Conservation (phyloP, 768 basidiomycete genomes). For the Mycena albidolilacea region DNA sequence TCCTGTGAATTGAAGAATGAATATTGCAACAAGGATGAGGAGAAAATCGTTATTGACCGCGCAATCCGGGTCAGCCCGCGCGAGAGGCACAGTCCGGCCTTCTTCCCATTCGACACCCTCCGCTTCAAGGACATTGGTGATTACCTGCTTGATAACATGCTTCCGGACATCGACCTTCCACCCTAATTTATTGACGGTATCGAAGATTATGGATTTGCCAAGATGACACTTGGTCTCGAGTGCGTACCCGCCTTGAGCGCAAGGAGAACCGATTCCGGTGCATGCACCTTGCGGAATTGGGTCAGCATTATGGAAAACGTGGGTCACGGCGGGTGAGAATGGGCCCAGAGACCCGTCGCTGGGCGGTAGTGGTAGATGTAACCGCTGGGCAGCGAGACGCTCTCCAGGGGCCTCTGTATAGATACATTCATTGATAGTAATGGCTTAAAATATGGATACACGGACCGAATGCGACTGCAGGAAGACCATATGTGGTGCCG, state of each 20-base stretch:
- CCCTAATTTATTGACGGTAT: conserved; percentile 84
- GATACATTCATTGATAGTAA: neutral
- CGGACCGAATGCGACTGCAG: conserved; percentile 87
- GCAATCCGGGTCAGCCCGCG: conserved; percentile 77
- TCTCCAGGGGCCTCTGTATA: conserved; percentile 79
- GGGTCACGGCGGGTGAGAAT: conserved; percentile 76
- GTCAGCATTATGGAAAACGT: conserved; percentile 94
- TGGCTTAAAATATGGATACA: neutral
- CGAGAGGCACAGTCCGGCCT: conserved; percentile 66
- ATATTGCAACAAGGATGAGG: conserved; percentile 1
- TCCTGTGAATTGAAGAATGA: conserved; percentile 60
- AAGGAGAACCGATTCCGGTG: conserved; percentile 81
- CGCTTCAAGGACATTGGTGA: conserved; percentile 71
- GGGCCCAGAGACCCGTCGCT: conserved; percentile 51
- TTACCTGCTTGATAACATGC: conserved; percentile 80
- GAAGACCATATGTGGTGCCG: conserved; percentile 91
- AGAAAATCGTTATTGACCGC: conserved; percentile 55
- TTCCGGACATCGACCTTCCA: conserved; percentile 89
- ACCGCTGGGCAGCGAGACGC: conserved; percentile 78
- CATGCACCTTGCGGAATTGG: conserved; percentile 92
- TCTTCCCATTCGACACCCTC: conserved; percentile 68
- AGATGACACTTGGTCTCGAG: conserved; percentile 91
- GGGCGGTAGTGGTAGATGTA: conserved; percentile 87
- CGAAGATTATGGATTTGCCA: conserved; percentile 90
- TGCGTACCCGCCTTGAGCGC: conserved; percentile 89